Evolutionary conservation across 1,284 basidiomycete genomes (phyloP).

Genomic region (Ganoderma sinense): DNA sequence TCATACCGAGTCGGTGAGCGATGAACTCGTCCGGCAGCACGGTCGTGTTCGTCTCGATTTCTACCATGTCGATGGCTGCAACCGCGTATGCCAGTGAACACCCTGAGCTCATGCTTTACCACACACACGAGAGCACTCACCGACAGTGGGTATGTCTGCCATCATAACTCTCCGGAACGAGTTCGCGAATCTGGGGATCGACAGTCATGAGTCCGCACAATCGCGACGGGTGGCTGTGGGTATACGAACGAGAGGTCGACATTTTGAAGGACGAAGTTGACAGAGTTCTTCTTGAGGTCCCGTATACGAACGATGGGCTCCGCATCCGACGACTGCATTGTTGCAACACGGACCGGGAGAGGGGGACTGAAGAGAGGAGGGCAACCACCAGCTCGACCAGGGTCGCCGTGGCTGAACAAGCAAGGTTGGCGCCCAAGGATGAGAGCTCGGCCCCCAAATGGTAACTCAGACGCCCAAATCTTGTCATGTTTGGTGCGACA

Average conservation of each 20-base stretch:
- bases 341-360: background rate
- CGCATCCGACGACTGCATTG: conserved; percentile 17
- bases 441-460: background rate
- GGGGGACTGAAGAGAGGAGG: background rate
- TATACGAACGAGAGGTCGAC: conserved; percentile 85
- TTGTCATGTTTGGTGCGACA: background rate
- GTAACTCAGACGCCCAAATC: background rate
- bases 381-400: background rate
- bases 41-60: conserved; percentile 91
- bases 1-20: conserved; percentile 94
- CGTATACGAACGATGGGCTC: conserved; percentile 81
- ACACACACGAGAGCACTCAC: conserved; percentile 55
- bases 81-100: background rate
- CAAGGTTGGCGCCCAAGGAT: background rate
- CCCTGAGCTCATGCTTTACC: background rate
- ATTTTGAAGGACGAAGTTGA: conserved; percentile 92
- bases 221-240: conserved; percentile 10
- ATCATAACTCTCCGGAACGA: conserved; percentile 90
- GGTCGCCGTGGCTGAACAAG: background rate
- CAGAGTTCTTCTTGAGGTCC: conserved; percentile 79
- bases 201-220: conserved; percentile 24
- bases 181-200: conserved; percentile 77
- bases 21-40: conserved; percentile 98
- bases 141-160: conserved; percentile 94
- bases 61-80: conserved; percentile 95